Base-by-base conservation (phyloP, 106 monocot genomes). In the Dactylorhiza incarnata region DNA sequence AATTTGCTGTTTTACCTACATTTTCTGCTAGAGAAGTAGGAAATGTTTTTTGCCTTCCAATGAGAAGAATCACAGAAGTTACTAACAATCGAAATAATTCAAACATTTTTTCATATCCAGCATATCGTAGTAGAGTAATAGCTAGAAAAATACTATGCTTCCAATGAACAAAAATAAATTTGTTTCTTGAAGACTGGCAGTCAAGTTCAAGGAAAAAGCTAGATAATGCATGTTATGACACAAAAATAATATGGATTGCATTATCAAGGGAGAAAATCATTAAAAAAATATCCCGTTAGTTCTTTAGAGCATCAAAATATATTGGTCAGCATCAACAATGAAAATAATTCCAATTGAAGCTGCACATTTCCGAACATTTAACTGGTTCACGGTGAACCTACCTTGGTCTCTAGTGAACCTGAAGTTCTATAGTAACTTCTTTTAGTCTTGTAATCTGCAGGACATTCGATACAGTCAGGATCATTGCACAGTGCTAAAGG, bases 401-500 rank as follows among this genome's bases (percentile, higher is more conserved):
- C 85, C 85, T 88, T 83, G 47, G 6, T 77, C 46, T 85, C 88
- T 14, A 82, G 54, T 62, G 73, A 59, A 78, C 29, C 53, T 52
- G 76, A 66, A 67, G 11, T 45, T 76, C 45, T 71, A 14, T 80
- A 69, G 52, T 79, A 49, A 68, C 43, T 46, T 5, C 17, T 76
- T 75, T 78, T 82, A 45, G 83, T 45, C 75, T 85, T 88, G 76
- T 80, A 83, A 59, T 71, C 78, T 72, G 84, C 58, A 72, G 88
- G 88, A 49, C 88, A 89, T 48, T 61, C 69, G 20, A 75, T 76
- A 74, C 88, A 89, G 75, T 89, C 75, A 49, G 85, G 83, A 59
- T 89, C 73, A 65, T 85, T 81, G 54, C 88, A 89, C 78, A 81
- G 68, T 12, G 83, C 88, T 17, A 89, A 56, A 47, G 82, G 83